Conservation (phyloP, 2,329 filamentous ascomycete genomes). For the Emericellopsis cladophorae region DNA sequence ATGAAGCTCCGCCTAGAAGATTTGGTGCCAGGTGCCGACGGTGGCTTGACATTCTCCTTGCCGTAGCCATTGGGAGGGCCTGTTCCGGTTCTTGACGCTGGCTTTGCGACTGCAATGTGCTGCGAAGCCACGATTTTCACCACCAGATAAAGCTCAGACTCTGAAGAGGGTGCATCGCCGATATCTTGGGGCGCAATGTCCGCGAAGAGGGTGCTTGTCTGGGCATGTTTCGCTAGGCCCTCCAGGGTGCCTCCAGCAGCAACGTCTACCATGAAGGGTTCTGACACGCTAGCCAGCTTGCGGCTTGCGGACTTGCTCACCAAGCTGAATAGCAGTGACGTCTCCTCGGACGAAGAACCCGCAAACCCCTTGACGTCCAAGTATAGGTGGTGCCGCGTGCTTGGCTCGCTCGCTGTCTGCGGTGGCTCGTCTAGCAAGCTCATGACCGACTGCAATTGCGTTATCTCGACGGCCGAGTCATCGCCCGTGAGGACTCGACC, state of each 20-base stretch:
- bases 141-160: constrained; percentile 69
- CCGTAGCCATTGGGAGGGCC: constrained; percentile 25
- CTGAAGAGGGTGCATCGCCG: constrained; percentile 46
- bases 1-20: constrained; percentile 51
- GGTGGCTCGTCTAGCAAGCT: constrained; percentile 81
- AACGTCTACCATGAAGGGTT: constrained; percentile 70
- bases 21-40: constrained; percentile 32
- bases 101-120: constrained; percentile 30
- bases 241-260: constrained; percentile 61
- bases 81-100: constrained; percentile 37
- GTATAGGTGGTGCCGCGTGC: constrained; percentile 66
- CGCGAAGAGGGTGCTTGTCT: constrained; percentile 75
- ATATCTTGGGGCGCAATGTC: constrained; percentile 71
- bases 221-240: constrained; percentile 48
- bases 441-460: constrained; percentile 89
- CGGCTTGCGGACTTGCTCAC: constrained; percentile 58
- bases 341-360: constrained; percentile 62
- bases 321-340: constrained; percentile 65
- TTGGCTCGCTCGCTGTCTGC: constrained; percentile 51
- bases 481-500: constrained; percentile 83
- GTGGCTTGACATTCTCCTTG: constrained; percentile 33
- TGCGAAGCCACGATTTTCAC: constrained; percentile 60
- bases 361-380: constrained; percentile 76
- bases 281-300: constrained; percentile 57
- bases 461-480: constrained; percentile 85